Base-by-base conservation (phyloP, 805 yeast species). In the Myxozyma mucilagina region DNA sequence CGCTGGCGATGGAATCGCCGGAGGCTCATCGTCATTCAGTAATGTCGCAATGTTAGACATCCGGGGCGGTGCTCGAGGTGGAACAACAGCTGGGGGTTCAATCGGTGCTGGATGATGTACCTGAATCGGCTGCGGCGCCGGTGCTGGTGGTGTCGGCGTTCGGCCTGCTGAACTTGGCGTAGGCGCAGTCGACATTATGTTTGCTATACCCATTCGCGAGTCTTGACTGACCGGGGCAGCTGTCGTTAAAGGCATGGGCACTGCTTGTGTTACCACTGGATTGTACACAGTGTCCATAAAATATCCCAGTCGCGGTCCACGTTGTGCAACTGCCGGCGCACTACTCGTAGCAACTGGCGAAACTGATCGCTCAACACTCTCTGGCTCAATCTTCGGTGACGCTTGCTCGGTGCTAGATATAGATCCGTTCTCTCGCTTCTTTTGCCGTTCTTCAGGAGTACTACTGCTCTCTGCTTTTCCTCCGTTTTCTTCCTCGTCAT, bases 41-140 rank as follows among this genome's bases (percentile, higher is more conserved):
- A 63, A 41, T 36, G 54, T 53, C 38, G 59, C 58, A 14, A 63
- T 56, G 44, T 52, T 63, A 24, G 64, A 56, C 51, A 39, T 56
- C 48, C 47, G 55, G 14, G 64, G 57, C 11, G 60, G 59, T n/a
- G 60, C 42, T 8, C 59, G 57, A n/a, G 45, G 29, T 24, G 29
- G 29, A 13, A 41, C 20, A n/a, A 16, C 41, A 14, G 41, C 4
- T 2, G 18, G 41, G 3, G 45, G 45, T 5, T 41, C 45, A n/a
- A 41, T 10, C 14, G 49, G 49, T 10, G 31, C 49, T 3, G 36
- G 11, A 10, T 8, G 24, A 45, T n/a, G 49, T 24, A 41, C 16
- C 4, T 10, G 45, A 41, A n/a, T 7, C 29, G 35, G 51, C 41
- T 13, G 32, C 20, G 32, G 34, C 11, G 55, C 39, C 14, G 53